Percentiles rank a stretch among this genome's conserved stretches.
Conservation (phyloP, 805 yeast genomes). For the Metschnikowia corniflorae region DNA sequence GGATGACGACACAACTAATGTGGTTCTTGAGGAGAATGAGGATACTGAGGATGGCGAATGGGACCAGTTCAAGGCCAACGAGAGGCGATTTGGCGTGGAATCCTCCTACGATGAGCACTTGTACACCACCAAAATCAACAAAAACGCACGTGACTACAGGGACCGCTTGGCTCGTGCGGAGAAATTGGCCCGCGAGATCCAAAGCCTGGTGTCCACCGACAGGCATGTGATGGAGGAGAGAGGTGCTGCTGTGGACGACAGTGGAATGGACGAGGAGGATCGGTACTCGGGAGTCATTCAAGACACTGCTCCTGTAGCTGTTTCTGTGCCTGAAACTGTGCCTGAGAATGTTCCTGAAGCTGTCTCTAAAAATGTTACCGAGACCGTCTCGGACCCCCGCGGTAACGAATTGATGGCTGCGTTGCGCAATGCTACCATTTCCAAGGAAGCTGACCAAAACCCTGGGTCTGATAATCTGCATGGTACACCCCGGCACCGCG, state of each 20-base stretch:
- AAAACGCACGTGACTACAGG: slow-evolving; percentile 66
- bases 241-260: slow-evolving; percentile 70
- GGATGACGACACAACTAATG: slow-evolving; percentile 41
- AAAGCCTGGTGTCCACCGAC: slow-evolving; percentile 60
- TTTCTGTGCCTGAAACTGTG: too few species aligned
- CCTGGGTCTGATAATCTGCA: slow-evolving; percentile 37
- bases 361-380: too few species aligned
- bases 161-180: slow-evolving; percentile 69
- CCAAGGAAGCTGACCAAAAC: slow-evolving; percentile 10
- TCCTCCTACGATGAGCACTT: slow-evolving; percentile 81
- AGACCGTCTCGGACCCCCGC: slow-evolving; percentile 49
- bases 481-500: slow-evolving; percentile 56
- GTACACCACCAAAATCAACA: slow-evolving; percentile 78
- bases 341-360: not conserved
- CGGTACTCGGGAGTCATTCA: slow-evolving; percentile 76
- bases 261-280: slow-evolving; percentile 93
- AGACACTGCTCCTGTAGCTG: too few species aligned
- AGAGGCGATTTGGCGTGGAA: slow-evolving; percentile 81
- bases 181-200: slow-evolving; percentile 78
- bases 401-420: slow-evolving; percentile 50
- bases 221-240: slow-evolving; percentile 90
- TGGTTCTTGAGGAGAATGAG: slow-evolving; percentile 36
- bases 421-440: slow-evolving; percentile 30
- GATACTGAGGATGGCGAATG: slow-evolving; percentile 41
- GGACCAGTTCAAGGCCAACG: slow-evolving; percentile 96